A percentile compares a stretch with the other conserved stretches of the same genome.
These are phyloP conservation scores for Cladosporium phlei DNA, from an alignment of 2,329 filamentous ascomycete species.

Conservation along the genomic window DNA sequence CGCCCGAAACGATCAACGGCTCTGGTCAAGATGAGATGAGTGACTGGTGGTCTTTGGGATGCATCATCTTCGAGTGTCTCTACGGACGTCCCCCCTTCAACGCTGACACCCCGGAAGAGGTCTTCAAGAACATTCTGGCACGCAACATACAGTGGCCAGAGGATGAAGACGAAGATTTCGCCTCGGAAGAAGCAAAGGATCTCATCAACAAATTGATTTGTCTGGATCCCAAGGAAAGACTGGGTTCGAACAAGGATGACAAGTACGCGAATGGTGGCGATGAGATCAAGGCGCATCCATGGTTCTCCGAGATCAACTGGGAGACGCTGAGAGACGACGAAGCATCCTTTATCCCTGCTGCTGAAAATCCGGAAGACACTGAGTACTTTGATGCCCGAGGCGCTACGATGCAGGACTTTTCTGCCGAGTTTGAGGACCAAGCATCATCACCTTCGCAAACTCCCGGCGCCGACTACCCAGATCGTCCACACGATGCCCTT, in stretches of 20 bases:
- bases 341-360: constrained; percentile 87
- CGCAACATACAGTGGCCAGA: constrained; percentile 91
- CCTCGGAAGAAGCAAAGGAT: constrained; percentile 85
- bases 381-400: constrained; percentile 95
- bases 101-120: constrained; percentile 79
- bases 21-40: constrained; percentile 95
- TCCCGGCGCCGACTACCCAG: constrained; percentile 71
- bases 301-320: constrained; percentile 88
- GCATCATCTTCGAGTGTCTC: constrained; percentile 93
- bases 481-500: constrained; percentile 89
- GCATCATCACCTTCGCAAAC: constrained; percentile 65
- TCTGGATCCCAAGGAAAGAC: constrained; percentile 70
- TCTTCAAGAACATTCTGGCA: constrained; percentile 93
- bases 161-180: constrained; percentile 62
- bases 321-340: constrained; percentile 88
- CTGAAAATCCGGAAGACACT: constrained; percentile 92
- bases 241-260: constrained; percentile 81
- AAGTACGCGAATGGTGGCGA: constrained; percentile 79
- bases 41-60: constrained; percentile 99
- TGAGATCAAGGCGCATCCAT: constrained; percentile 83
- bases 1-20: constrained; percentile 93
- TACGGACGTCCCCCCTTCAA: constrained; percentile 94
- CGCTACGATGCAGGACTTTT: constrained; percentile 85
- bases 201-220: constrained; percentile 90
- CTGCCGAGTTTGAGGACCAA: constrained; percentile 91